These are phyloP conservation scores for Pleurotus tuber-regium DNA, from an alignment of 768 basidiomycete species.

Conservation along the genomic window DNA sequence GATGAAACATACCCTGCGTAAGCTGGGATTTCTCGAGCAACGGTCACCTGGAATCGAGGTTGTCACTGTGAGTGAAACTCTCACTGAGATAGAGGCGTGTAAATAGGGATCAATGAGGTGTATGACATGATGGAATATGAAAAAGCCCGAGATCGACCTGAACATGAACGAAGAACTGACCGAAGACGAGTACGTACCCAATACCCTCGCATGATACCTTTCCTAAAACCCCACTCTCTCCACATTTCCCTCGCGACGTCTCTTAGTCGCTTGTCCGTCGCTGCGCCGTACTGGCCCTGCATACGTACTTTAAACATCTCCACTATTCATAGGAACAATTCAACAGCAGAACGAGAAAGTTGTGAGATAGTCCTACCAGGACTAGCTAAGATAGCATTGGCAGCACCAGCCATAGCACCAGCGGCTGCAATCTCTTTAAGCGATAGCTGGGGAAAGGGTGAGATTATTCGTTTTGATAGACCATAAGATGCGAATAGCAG, in stretches of 20 bases:
- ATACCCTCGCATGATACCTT: constrained; percentile 95
- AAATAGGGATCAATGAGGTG: too few species aligned
- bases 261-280: constrained; percentile 74
- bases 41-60: constrained; percentile 65
- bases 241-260: constrained; percentile 81
- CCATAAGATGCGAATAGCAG: constrained; percentile 91
- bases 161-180: background rate
- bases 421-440: constrained; percentile 79
- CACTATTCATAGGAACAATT: constrained; percentile 38
- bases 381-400: constrained; percentile 86
- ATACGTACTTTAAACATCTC: constrained; percentile 99
- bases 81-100: too few species aligned
- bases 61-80: background rate
- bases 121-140: too few species aligned
- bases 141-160: too few species aligned
- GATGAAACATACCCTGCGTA: constrained; percentile 73
- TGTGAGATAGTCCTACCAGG: constrained; percentile 52
- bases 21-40: constrained; percentile 92
- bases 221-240: constrained; percentile 77
- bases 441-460: constrained; percentile 84
- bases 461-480: constrained; percentile 76
- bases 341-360: background rate
- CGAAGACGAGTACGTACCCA: constrained; percentile 59
- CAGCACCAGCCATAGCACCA: constrained; percentile 90
- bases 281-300: constrained; percentile 91